Percentiles rank a stretch among this genome's conserved stretches.
Conservation (phyloP, 805 yeast species). For the Candida tibetensis region DNA sequence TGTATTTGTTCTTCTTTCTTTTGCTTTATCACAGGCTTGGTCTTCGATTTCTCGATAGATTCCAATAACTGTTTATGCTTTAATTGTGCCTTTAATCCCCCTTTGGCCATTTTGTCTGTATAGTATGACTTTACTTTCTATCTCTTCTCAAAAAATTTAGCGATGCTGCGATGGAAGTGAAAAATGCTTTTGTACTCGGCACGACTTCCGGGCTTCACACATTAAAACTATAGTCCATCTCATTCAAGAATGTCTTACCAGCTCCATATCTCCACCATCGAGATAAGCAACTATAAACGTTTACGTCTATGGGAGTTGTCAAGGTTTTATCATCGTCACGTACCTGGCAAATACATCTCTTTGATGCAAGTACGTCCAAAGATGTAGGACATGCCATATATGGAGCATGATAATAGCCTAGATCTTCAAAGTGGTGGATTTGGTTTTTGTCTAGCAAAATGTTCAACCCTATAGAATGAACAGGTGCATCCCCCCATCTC, state of each 20-base stretch:
- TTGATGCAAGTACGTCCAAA: slow-evolving; percentile 27
- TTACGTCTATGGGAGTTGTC: slow-evolving; percentile 37
- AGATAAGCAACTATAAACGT: slow-evolving; percentile 60
- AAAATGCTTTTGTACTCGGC: slow-evolving; percentile 3
- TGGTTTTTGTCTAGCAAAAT: slow-evolving; percentile 33
- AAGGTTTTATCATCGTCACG: slow-evolving; percentile 10
- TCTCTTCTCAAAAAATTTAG: slow-evolving; percentile 10
- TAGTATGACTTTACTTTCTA: slow-evolving; percentile 4
- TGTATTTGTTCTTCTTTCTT: slow-evolving; percentile 9
- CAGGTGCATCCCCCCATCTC: slow-evolving; percentile 60
- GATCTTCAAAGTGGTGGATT: slow-evolving; percentile 45
- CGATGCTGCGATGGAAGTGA: slow-evolving; percentile 10
- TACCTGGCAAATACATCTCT: slow-evolving; percentile 38
- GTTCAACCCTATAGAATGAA: slow-evolving; percentile 38
- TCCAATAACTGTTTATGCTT: slow-evolving; percentile 25
- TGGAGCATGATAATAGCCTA: slow-evolving; percentile 44
- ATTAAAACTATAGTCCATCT: slow-evolving; percentile 20
- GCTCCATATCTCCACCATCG: slow-evolving; percentile 76
- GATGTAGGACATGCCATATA: slow-evolving; percentile 42
- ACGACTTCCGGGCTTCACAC: background rate
- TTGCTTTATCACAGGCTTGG: slow-evolving; percentile 18
- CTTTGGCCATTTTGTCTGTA: slow-evolving; percentile 25
- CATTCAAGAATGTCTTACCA: slow-evolving; percentile 56
- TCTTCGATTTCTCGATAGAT: slow-evolving; percentile 22
- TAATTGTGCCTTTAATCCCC: slow-evolving; percentile 32